Percentiles rank a stretch among this genome's conserved stretches.
Conservation (phyloP, 495 filamentous ascomycete genomes). For the Penicillium coffeae region DNA sequence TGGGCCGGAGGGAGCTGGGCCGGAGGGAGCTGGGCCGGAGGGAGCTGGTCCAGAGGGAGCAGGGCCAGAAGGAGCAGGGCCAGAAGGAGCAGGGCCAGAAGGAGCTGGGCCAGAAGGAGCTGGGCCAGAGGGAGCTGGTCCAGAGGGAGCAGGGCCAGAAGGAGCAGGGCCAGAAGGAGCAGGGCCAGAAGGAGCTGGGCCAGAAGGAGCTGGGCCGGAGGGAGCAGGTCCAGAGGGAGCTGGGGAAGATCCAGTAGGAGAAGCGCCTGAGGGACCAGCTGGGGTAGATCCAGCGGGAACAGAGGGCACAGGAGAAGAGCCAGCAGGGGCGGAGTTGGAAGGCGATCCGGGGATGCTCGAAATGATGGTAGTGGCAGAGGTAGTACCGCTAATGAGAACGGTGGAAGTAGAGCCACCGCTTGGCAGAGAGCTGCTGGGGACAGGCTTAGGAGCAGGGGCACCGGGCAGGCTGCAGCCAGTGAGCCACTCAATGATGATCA, state of each 20-base stretch:
- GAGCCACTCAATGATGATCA: conserved; percentile 42
- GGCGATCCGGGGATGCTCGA: not conserved
- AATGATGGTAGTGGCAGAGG: conserved; percentile 3
- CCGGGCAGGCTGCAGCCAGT: conserved; percentile 36
- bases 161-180: conserved; percentile 8
- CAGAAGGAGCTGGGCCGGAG: conserved; percentile 1
- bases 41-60: conserved; percentile 4
- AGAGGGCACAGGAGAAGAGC: not conserved
- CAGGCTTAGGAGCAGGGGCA: conserved; percentile 12
- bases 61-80: conserved; percentile 5
- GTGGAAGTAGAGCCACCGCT: conserved; percentile 1
- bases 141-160: conserved; percentile 4
- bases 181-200: conserved; percentile 7
- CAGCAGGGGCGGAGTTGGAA: too few species aligned
- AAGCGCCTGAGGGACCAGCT: conserved; percentile 8
- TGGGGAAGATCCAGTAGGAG: conserved; percentile 8
- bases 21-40: conserved; percentile 10
- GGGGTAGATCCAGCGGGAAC: not conserved
- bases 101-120: conserved; percentile 7
- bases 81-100: conserved; percentile 7
- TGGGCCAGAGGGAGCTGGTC: conserved; percentile 5
- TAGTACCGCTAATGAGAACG: not conserved
- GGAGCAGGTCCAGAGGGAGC: conserved; percentile 3
- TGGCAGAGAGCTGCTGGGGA: conserved; percentile 10
- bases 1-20: conserved; percentile 7